These are phyloP conservation scores for Leucocoprinus sp. DNA, from an alignment of 768 basidiomycete genomes.

Conservation along the genomic window DNA sequence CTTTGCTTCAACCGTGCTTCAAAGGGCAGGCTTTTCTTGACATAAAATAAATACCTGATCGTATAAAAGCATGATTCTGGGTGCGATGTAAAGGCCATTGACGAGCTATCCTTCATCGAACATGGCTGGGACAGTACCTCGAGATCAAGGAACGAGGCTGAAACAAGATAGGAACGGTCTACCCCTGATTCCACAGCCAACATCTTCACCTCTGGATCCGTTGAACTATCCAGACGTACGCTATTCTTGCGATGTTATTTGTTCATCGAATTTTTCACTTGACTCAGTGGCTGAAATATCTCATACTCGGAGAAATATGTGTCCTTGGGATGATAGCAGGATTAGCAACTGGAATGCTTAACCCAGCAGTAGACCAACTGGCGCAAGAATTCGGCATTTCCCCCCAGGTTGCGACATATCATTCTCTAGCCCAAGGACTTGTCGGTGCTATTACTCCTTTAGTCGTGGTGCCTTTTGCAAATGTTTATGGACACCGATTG, in stretches of 20 bases:
- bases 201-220: constrained; percentile 19
- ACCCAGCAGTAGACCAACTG: background rate
- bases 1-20: too few relatives aligned
- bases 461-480: background rate
- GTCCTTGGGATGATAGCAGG: background rate
- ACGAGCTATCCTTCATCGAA: too few relatives aligned
- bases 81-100: too few relatives aligned
- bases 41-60: too few relatives aligned
- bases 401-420: background rate
- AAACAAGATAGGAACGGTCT: constrained; percentile 29
- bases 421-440: background rate
- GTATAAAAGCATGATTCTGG: too few relatives aligned
- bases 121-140: too few relatives aligned
- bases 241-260: too few relatives aligned
- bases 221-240: constrained; percentile 7
- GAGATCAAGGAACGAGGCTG: constrained; percentile 1
- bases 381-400: background rate
- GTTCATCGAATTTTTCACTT: too few relatives aligned
- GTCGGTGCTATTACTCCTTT: background rate
- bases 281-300: constrained; percentile 2
- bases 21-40: too few relatives aligned
- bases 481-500: constrained; percentile 1
- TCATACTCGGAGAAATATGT: background rate
- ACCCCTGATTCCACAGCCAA: constrained; percentile 35
- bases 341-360: background rate